Base-by-base conservation (phyloP, 371 early-diverging fungal genomes). In the Zychaea mexicana region DNA sequence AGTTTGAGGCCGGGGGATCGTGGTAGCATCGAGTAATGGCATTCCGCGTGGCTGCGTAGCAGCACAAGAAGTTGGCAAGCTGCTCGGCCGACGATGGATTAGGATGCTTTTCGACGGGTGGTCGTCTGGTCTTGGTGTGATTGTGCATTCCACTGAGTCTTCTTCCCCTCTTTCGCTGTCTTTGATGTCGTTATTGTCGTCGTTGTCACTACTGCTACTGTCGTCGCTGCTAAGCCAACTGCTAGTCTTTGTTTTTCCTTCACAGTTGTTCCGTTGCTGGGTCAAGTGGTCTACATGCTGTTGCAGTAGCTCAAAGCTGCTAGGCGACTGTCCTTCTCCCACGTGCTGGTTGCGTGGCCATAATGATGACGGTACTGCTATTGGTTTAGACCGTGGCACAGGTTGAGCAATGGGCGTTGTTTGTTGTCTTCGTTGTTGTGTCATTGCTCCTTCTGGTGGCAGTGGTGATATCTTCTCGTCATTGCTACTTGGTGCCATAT, bases 261-360 rank as follows among this genome's bases (percentile, higher is more conserved):
- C 42, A 17, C 15, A 17, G 7, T 15, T n/a, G n/a, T 42, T 42
- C 17, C 42, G 1, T 42, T 42, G 42, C n/a, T 42, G 42, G 13
- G 42, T 3, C n/a, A 42, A 17, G 13, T 42, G 42, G n/a, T 42
- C 0, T 4, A 42, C 42, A 15, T 42, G 42, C n/a, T 15, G 42
- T 42, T 42, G 42, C n/a, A 42, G n/a, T 42, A 42, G n/a, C n/a
- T 42, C 42, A 42, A 42, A 42, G n/a, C 42, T 42, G n/a, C 42
- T 42, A 5, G 42, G 42, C n/a, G 42, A 42, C 4, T 42, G 42
- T 42, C n/a, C 15, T n/a, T 42, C 42, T 42, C n/a, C n/a, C 4
- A 42, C 36, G 1, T 13, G n/a, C n/a, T 42, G 33, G 12, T 33
- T 13, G 13, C 42, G 42, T 0, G 42, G 42, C 42, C 42, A 42